A percentile compares a stretch with the other conserved stretches of the same genome.
Conservation (phyloP, 495 filamentous ascomycete genomes). For the Trichoderma gamsii region DNA sequence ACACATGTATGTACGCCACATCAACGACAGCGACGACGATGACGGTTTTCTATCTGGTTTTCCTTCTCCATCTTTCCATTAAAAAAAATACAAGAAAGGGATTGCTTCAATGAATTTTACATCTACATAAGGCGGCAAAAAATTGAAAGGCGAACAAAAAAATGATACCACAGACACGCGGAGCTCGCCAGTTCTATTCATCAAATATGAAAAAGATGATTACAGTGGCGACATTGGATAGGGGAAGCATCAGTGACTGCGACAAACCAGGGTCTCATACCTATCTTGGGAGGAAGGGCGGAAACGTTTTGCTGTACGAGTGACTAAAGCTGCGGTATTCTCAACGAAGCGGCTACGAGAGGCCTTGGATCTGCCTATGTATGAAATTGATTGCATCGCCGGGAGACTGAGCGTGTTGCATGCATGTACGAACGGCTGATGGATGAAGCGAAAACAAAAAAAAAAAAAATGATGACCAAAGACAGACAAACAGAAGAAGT, state of each 20-base stretch:
- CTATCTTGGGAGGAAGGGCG: background rate
- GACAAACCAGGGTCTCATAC: background rate
- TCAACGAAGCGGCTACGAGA: background rate
- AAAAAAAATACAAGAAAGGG: too few species aligned
- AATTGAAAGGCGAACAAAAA: background rate
- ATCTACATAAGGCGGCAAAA: background rate
- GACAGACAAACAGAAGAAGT: background rate
- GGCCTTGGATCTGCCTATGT: slow-evolving; percentile 4
- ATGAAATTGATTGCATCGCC: background rate
- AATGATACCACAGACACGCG: background rate
- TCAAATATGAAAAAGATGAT: background rate
- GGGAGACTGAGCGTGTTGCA: background rate
- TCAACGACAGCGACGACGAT: background rate
- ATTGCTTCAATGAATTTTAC: too few species aligned
- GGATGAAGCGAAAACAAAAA: background rate
- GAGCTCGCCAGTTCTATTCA: background rate
- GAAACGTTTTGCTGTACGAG: background rate
- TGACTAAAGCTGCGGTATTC: background rate
- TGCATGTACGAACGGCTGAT: background rate
- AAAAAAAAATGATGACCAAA: background rate
- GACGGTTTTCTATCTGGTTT: background rate
- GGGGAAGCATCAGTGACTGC: background rate
- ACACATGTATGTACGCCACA: background rate
- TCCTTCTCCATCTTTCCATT: background rate
- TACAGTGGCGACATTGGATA: background rate